Base-by-base conservation (phyloP, 108 stramenopile species). In the Cylindrotheca fusiformis region DNA sequence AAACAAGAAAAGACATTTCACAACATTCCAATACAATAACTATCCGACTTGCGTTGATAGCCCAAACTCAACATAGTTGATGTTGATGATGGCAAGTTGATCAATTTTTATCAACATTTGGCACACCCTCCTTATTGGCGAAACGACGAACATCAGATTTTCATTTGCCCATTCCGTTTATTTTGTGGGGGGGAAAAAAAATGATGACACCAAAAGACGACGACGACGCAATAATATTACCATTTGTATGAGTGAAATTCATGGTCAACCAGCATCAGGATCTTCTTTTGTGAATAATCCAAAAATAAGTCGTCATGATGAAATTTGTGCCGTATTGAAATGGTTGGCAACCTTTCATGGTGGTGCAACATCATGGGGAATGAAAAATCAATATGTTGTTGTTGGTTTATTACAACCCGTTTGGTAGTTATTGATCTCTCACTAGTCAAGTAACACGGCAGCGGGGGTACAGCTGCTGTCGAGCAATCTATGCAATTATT, bases 301-400 rank as follows among this genome's bases (percentile, higher is more conserved):
- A n/a, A 10, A 6, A 14, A 10, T 10, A 10, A 10, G 6, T 6
- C 10, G 36, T 10, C 36, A 41, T 10, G 36, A 41, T 14, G 18
- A 80, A 72, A 72, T 67, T 67, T n/a, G 30, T 48, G 47, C 45
- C 8, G 67, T 56, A 3, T 53, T 91, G 6, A 21, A 28, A 30
- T 88, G 84, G 84, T 30, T 91, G 45, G 90, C 90, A 1, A 52
- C 58, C n/a, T 72, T 91, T 51, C 90, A 91, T 53, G 83, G 85
- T 1, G 57, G n/a, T n/a, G n/a, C n/a, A n/a, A n/a, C 68, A 4
- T 74, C 63, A 32, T 91, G 90, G 90, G 77, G 72, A 23, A 20
- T 23, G 1, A 48, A 51, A 10, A 57, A 49, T 0, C 0, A 56
- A 23, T 31, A 23, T 3, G 52, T 32, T 10, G 36, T 41, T 6